Percentiles rank a stretch among this genome's conserved stretches.
phyloP scores from a whole-genome alignment of 495 filamentous ascomycete species.

The Penicillium atrosanguineum region DNA sequence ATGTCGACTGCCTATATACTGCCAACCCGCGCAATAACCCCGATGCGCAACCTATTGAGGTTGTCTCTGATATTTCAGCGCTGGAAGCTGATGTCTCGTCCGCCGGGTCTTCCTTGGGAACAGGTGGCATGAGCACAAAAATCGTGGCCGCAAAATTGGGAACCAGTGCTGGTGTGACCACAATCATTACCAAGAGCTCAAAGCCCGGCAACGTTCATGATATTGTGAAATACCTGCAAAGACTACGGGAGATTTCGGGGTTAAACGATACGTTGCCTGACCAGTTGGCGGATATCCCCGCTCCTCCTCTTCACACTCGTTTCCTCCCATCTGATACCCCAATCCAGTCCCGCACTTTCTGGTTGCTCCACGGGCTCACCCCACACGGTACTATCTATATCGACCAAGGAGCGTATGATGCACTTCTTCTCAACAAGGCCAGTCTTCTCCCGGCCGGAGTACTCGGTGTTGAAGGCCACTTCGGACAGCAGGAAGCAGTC shows the following conservation, averaged over 20 bases:
- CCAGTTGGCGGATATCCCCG: constrained; percentile 2
- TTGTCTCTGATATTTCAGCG: constrained; percentile 82
- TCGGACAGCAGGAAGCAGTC: constrained; percentile 90
- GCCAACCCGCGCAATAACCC: constrained; percentile 85
- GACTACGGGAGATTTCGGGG: constrained; percentile 29
- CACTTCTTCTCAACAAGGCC: constrained; percentile 70
- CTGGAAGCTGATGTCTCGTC: constrained; percentile 91
- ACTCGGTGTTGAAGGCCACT: constrained; percentile 81
- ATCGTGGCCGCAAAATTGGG: constrained; percentile 92
- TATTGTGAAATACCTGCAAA: constrained; percentile 81
- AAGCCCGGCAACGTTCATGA: constrained; percentile 87
- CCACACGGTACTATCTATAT: constrained; percentile 91
- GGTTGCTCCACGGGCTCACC: constrained; percentile 91
- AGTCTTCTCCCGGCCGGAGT: constrained; percentile 90
- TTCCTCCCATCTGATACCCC: constrained; percentile 86
- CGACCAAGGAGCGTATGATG: constrained; percentile 79
- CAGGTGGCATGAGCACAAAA: constrained; percentile 98
- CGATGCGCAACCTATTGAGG: constrained; percentile 84
- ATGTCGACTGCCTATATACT: constrained; percentile 96
- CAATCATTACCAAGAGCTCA: constrained; percentile 87
- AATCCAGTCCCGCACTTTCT: constrained; percentile 91
- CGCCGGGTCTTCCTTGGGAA: constrained; percentile 83
- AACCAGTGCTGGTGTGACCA: constrained; percentile 92
- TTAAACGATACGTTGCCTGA: neutral
- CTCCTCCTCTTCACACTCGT: constrained; percentile 77